Evolutionary conservation across 2,329 filamentous ascomycete species (phyloP).

Genomic region (Neocucurbitaria cava): DNA sequence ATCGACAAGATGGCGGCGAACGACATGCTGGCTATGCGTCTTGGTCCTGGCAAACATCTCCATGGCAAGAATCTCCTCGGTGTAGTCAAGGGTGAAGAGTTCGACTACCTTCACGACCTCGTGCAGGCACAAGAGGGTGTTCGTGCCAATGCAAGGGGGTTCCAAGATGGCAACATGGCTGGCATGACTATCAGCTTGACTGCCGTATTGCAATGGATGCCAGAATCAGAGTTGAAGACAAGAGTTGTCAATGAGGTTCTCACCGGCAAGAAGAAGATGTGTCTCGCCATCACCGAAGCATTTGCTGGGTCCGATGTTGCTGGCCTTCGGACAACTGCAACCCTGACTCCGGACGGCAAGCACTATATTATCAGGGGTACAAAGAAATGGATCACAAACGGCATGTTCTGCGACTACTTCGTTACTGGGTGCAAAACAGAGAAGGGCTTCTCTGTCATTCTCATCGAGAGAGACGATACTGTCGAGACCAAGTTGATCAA

Average conservation of each 20-base stretch:
- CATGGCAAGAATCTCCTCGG: slow-evolving; percentile 72
- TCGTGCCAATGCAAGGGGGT: slow-evolving; percentile 75
- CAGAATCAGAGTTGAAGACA: slow-evolving; percentile 70
- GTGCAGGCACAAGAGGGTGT: slow-evolving; percentile 76
- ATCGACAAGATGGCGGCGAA: slow-evolving; percentile 79
- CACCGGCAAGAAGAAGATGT: slow-evolving; percentile 85
- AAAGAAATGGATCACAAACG: slow-evolving; percentile 90
- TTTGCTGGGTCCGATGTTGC: slow-evolving; percentile 87
- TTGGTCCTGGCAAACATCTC: slow-evolving; percentile 83
- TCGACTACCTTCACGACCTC: slow-evolving; percentile 87
- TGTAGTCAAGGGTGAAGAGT: slow-evolving; percentile 77
- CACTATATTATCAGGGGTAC: slow-evolving; percentile 70
- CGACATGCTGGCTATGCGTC: slow-evolving; percentile 79
- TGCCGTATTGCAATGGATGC: slow-evolving; percentile 79
- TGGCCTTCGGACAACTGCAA: slow-evolving; percentile 76
- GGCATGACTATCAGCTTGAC: slow-evolving; percentile 85
- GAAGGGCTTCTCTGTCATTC: slow-evolving; percentile 78
- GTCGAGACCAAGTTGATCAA: slow-evolving; percentile 81
- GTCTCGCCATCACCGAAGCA: slow-evolving; percentile 85
- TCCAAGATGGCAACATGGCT: slow-evolving; percentile 86
- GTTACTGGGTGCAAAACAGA: slow-evolving; percentile 80
- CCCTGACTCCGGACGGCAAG: slow-evolving; percentile 48
- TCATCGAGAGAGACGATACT: slow-evolving; percentile 76
- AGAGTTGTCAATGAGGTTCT: slow-evolving; percentile 75
- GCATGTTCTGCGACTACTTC: slow-evolving; percentile 82